Evolutionary conservation across 2,329 filamentous ascomycete genomes (phyloP).

Genomic region (Cercospora citrullina): DNA sequence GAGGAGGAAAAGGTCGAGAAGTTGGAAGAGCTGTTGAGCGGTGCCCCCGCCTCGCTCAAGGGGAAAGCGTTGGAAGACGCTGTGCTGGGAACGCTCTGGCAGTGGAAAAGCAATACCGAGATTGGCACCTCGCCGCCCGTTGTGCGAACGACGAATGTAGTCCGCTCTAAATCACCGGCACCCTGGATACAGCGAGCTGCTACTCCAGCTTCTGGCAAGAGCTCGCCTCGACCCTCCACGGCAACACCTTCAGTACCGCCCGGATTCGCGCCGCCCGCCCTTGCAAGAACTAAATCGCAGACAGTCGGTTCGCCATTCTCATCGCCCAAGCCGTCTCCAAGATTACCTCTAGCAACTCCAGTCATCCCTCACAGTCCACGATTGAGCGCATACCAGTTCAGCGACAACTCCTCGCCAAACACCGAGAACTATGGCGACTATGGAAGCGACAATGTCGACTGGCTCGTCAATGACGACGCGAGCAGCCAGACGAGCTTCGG

Average conservation of each 20-base stretch:
- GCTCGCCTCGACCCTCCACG: conserved; percentile 73
- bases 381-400: conserved; percentile 94
- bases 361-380: conserved; percentile 91
- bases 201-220: conserved; percentile 76
- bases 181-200: conserved; percentile 77
- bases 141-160: conserved; percentile 75
- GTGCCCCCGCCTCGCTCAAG: conserved; percentile 67
- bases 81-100: conserved; percentile 87
- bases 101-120: conserved; percentile 65
- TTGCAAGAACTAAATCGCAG: conserved; percentile 72
- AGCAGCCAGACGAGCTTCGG: conserved; percentile 77
- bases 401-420: conserved; percentile 69
- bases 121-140: conserved; percentile 74
- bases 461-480: conserved; percentile 83
- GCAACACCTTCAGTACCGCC: conserved; percentile 82
- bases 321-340: conserved; percentile 87
- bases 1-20: conserved; percentile 90
- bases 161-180: conserved; percentile 87
- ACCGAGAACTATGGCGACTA: conserved; percentile 88
- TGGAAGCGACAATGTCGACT: conserved; percentile 92
- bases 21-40: conserved; percentile 79
- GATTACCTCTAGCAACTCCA: conserved; percentile 85
- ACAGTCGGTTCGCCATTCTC: conserved; percentile 81
- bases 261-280: conserved; percentile 73
- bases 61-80: conserved; percentile 83